A percentile compares a stretch with the other conserved stretches of the same genome.
Conservation (phyloP, 2,329 filamentous ascomycete species). For the Aspergillus udagawae region DNA sequence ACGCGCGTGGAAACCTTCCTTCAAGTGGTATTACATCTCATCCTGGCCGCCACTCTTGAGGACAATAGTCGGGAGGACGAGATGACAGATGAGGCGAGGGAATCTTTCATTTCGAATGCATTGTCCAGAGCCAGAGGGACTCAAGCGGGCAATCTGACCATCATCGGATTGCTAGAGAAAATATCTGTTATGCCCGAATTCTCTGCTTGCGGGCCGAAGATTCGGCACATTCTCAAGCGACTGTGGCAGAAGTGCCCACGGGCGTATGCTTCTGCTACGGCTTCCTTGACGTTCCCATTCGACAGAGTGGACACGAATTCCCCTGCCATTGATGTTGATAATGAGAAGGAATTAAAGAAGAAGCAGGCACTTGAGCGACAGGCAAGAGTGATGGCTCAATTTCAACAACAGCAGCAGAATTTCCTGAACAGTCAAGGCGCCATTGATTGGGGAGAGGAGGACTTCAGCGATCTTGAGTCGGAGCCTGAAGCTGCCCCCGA, state of each 20-base stretch:
- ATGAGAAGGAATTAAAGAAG: conserved; percentile 74
- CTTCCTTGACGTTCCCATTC: conserved; percentile 56
- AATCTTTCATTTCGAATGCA: conserved; percentile 70
- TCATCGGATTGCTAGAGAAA: conserved; percentile 51
- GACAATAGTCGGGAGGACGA: conserved; percentile 62
- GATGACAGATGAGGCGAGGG: conserved; percentile 42
- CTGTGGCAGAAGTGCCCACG: conserved; percentile 78
- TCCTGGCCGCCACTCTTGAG: conserved; percentile 80
- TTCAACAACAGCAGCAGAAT: conserved; percentile 94
- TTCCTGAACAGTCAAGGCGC: conserved; percentile 87
- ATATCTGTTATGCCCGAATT: conserved; percentile 66
- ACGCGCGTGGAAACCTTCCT: conserved; percentile 88
- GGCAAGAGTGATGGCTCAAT: conserved; percentile 93
- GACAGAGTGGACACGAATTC: conserved; percentile 79
- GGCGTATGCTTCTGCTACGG: conserved; percentile 67
- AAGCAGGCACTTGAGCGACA: conserved; percentile 84
- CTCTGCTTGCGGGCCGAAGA: conserved; percentile 78
- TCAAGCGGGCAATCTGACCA: conserved; percentile 41
- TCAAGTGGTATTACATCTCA: conserved; percentile 83
- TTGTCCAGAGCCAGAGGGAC: conserved; percentile 58
- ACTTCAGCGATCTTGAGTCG: conserved; percentile 62
- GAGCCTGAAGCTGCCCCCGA: conserved; percentile 52
- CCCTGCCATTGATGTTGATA: conserved; percentile 62
- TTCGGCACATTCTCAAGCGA: conserved; percentile 74
- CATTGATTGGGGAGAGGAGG: conserved; percentile 83